A percentile compares a stretch with the other conserved stretches of the same genome.
These are phyloP conservation scores for Chloroidium sp. DNA, from an alignment of 163 green algal genomes.

Conservation along the genomic window DNA sequence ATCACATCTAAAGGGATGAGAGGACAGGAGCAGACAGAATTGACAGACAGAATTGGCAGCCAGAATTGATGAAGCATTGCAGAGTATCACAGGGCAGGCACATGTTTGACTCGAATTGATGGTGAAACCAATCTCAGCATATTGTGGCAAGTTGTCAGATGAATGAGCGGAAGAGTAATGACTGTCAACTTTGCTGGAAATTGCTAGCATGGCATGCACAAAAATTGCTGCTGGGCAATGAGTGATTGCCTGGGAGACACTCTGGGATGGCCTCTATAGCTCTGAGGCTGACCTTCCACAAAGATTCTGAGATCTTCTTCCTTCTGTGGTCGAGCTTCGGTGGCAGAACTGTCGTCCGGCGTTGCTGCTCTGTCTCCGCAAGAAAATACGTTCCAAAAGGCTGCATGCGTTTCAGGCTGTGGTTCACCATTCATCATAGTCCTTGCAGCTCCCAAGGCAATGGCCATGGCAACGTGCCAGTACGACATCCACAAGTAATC, in stretches of 20 bases:
- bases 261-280: neutral
- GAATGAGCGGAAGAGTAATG: neutral
- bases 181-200: neutral
- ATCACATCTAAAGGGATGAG: no score
- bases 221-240: neutral
- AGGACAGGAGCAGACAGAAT: no score
- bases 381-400: neutral
- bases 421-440: neutral
- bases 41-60: no score
- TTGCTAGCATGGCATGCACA: neutral
- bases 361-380: neutral
- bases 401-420: neutral
- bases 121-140: no score
- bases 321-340: constrained; percentile 3
- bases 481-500: neutral
- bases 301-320: constrained; percentile 42
- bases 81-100: no score
- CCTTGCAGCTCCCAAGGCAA: neutral
- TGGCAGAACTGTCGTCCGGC: neutral
- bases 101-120: no score
- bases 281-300: constrained; percentile 45
- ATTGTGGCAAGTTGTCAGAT: neutral
- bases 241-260: neutral
- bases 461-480: neutral
- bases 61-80: no score